These are phyloP conservation scores for Pouteria glomerata DNA, from an alignment of 148 eudicot genomes.

Conservation along the genomic window DNA sequence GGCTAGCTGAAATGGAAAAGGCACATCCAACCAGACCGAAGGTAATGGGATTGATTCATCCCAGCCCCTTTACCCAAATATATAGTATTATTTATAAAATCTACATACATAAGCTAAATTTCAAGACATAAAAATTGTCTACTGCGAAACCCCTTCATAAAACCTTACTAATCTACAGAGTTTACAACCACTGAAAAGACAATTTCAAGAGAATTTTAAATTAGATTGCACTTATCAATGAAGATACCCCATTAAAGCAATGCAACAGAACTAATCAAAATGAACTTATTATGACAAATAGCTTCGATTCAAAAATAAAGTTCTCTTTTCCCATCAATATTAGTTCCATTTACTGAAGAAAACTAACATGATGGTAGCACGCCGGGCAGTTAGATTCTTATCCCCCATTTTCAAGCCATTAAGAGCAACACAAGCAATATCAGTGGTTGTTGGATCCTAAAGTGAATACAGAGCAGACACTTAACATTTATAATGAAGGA, in stretches of 20 bases:
- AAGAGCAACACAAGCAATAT: too few species aligned
- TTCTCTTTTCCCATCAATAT: too few species aligned
- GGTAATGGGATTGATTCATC: too few species aligned
- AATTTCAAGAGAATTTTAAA: neutral
- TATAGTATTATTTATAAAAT: too few species aligned
- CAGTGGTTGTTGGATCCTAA: conserved; percentile 76
- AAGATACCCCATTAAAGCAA: neutral
- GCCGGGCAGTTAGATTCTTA: conserved; percentile 81
- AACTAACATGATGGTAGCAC: conserved; percentile 76
- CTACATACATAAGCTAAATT: too few species aligned
- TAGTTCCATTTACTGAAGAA: neutral
- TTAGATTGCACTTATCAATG: neutral
- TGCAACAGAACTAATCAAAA: neutral
- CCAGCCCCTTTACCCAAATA: too few species aligned
- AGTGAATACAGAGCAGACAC: neutral
- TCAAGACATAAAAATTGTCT: too few species aligned
- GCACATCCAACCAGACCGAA: too few species aligned
- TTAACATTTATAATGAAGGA: neutral
- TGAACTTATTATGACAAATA: neutral
- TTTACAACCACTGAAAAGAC: neutral
- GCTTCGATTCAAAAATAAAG: neutral
- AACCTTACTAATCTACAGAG: neutral
- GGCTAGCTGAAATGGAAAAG: too few species aligned
- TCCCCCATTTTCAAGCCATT: too few species aligned
- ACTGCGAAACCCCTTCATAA: neutral